These are phyloP conservation scores for Suillus sp. DNA, from an alignment of 768 basidiomycete species.

Conservation along the genomic window DNA sequence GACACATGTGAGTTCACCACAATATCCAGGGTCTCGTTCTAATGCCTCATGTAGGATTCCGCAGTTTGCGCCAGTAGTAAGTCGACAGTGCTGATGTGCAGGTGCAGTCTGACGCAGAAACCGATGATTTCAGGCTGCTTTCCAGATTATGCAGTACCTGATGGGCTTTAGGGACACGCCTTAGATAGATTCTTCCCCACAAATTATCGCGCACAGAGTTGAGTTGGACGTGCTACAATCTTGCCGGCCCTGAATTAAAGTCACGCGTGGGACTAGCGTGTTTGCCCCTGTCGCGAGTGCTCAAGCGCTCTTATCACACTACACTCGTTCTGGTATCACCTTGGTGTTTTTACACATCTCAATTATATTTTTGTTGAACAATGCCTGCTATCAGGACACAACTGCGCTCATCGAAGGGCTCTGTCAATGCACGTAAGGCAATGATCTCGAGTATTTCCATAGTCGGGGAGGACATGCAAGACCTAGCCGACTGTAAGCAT, in stretches of 20 bases:
- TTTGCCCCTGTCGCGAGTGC: background rate
- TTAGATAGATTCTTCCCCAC: conserved; percentile 24
- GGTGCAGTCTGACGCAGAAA: background rate
- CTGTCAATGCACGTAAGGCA: background rate
- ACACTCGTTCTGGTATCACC: background rate
- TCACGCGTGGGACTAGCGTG: background rate
- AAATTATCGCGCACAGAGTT: background rate
- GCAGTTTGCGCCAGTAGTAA: conserved; percentile 62
- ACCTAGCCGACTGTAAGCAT: conserved; percentile 12
- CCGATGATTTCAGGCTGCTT: conserved; percentile 46
- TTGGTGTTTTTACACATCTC: background rate
- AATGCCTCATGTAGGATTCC: conserved; percentile 39
- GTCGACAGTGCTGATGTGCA: conserved; percentile 22
- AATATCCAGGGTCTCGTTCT: background rate
- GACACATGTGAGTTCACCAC: conserved; percentile 55
- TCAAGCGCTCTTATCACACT: too few relatives aligned
- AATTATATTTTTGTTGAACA: background rate
- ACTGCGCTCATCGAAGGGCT: background rate
- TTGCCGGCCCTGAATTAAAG: background rate
- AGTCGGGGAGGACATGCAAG: conserved; percentile 4
- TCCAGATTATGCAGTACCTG: conserved; percentile 64
- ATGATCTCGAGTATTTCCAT: background rate
- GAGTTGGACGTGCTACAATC: background rate
- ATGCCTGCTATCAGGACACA: conserved; percentile 10
- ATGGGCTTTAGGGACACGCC: conserved; percentile 57